Evolutionary conservation across 331 rosid genomes (phyloP), one percentile per base, ranked within the genome.

Genomic region (Malus hybrid): DNA sequence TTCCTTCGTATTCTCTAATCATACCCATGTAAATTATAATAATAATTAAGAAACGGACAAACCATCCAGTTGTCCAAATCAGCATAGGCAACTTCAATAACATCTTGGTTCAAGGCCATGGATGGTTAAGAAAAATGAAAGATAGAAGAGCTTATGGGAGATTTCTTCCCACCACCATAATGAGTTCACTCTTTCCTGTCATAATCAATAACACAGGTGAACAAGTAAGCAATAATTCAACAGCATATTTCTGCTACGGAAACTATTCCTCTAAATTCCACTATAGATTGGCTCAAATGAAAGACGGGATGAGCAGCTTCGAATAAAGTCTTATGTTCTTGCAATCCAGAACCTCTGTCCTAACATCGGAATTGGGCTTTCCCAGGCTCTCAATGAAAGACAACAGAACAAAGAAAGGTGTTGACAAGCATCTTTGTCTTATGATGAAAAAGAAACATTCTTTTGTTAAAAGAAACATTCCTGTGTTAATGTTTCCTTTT

Each of bases 1-100:
- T 72, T 60, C 68, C 39, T 70, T 71, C 61, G 73, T 52, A 65
- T 71, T 78, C 54, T 34, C 56, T 14, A 33, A 64, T 15, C 24
- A 36, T 39, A 36, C 29, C 19, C 48, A 27, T 36, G 22, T 27
- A 7, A 46, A 55, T 59, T 2, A 73, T 1, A 14, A 6, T 5
- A 10, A 59, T 11, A 61, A 22, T 18, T 10, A 15, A n/a, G 64
- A 50, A 52, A 52, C 3, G 11, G 31, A 48, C 65, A 27, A 59
- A 33, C n/a, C 16, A 57, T 15, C 24, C 56, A 34, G 50, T 39
- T 46, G 50, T 33, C 36, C 59, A 56, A 2, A 67, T 46, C 48
- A 74, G 39, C 59, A 44, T 31, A 32, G 57, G 75, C 29, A 67
- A 61, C 31, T 73, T 74, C 54, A 18, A 60, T 24, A 48, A 60